Evolutionary conservation across 805 yeast genomes (phyloP), one percentile per base, ranked within the genome.

Genomic region (Kluyveromyces nonfermentans): DNA sequence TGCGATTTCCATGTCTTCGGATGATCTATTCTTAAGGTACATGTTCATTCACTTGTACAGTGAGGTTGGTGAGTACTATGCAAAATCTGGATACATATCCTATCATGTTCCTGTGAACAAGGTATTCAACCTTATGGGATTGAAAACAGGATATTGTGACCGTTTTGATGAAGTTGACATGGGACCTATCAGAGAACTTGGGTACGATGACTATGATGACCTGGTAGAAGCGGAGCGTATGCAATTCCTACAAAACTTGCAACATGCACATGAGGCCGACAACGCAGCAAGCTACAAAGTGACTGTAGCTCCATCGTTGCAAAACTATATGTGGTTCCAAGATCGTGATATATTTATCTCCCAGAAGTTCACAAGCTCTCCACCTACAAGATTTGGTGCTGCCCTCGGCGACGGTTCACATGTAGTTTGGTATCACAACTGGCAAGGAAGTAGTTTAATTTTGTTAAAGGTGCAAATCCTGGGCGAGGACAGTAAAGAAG

Each of bases 21-120:
- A 43, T 9, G 55, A 51, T 9, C 54, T 59, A 10, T 59, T 68
- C 28, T 50, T 60, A 39, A 50, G 55, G 8, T 55, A 63, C 17
- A 47, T 59, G 18, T 57, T 72, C 14, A 59, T 71, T 32, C 67
- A 68, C 34, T 69, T 86, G 41, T 85, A 85, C 70, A 81, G 90
- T 48, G 93, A 81, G 40, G 77, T 84, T 17, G 90, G 84, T 14
- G 72, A 70, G 28, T 85, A 73, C 51, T 87, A 87, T 59, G 64
- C 69, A 32, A 65, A 69, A 49, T 76, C 81, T 50, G 95, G 89
- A 0, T 83, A 74, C 55, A 64, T 57, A n/a, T 63, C 69, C 15
- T 43, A 54, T 38, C 70, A 66, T 40, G 66, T 68, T 5, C 69
- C 70, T 12, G 41, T 65, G 22, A 70, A 68, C 43, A 47, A 54